Conservation (phyloP, 179 eudicot species). For the Gypsophila paniculata region DNA sequence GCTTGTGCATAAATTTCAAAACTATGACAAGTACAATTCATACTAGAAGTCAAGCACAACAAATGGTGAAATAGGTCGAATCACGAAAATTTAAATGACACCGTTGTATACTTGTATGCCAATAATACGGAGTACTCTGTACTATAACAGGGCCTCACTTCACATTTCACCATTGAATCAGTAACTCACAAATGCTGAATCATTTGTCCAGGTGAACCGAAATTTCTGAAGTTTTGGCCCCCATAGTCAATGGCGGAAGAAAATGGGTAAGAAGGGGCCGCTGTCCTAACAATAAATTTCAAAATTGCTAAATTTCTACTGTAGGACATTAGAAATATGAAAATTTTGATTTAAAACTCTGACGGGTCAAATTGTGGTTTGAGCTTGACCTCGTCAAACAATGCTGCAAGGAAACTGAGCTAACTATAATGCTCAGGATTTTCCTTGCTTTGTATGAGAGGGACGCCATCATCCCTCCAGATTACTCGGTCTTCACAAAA, state of each 20-base stretch:
- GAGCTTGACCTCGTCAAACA: neutral
- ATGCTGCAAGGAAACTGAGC: neutral
- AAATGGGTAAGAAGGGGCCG: neutral
- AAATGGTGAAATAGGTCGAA: no score
- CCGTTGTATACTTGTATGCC: no score
- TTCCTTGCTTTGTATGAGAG: constrained; percentile 60
- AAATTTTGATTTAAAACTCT: neutral
- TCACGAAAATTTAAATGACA: no score
- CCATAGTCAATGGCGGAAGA: neutral
- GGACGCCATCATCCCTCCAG: constrained; percentile 94
- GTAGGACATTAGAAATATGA: no score
- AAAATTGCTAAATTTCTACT: neutral
- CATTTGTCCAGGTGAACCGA: neutral
- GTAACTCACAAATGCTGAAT: neutral
- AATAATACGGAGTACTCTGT: no score
- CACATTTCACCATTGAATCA: neutral
- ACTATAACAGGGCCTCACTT: no score
- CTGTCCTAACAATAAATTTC: neutral
- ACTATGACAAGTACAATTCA: no score
- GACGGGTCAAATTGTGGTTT: neutral
- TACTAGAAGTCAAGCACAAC: no score
- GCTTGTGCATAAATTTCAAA: no score
- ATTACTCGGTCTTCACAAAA: constrained; percentile 68
- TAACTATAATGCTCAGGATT: constrained; percentile 48
- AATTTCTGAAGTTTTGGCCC: neutral